Evolutionary conservation across 495 filamentous ascomycete genomes (phyloP).

Genomic region (Penicillium waksmanii): DNA sequence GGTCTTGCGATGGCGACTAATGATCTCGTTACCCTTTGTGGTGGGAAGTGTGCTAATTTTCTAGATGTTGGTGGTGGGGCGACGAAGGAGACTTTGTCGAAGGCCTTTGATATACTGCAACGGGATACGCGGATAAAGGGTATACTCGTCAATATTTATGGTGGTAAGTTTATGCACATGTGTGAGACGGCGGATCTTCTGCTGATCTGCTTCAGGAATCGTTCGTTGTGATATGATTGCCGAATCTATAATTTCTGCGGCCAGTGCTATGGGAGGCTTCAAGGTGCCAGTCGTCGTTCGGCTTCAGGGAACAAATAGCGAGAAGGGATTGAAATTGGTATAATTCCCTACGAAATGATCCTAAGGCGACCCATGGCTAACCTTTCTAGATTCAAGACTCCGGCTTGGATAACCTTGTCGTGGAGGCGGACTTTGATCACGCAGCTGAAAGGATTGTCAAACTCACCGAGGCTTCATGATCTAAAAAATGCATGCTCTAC

Average conservation of each 20-base stretch:
- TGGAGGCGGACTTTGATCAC: conserved; percentile 34
- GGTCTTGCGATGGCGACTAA: conserved; percentile 43
- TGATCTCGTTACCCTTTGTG: conserved; percentile 32
- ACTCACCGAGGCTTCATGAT: conserved; percentile 4
- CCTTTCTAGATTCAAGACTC: conserved; percentile 23
- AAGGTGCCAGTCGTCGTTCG: conserved; percentile 35
- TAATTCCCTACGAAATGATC: not conserved
- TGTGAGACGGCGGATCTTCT: not conserved
- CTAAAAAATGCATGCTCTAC: not conserved
- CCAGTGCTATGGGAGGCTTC: conserved; percentile 24
- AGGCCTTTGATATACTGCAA: conserved; percentile 35
- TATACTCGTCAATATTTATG: conserved; percentile 38
- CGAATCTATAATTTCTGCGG: conserved; percentile 35
- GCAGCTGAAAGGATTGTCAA: conserved; percentile 28
- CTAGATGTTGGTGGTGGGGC: conserved; percentile 37
- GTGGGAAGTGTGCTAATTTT: conserved; percentile 39
- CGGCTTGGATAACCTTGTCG: conserved; percentile 24
- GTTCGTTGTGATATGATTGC: conserved; percentile 44
- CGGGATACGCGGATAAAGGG: conserved; percentile 28
- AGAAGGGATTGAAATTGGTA: conserved; percentile 31
- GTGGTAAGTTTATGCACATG: conserved; percentile 23
- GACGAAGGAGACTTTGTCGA: conserved; percentile 30
- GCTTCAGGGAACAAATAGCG: conserved; percentile 37
- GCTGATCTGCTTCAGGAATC: conserved; percentile 24
- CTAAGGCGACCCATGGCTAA: not conserved